A percentile compares a stretch with the other conserved stretches of the same genome.
phyloP scores from a whole-genome alignment of 2,329 filamentous ascomycete genomes.

The Alternaria gansuensis region DNA sequence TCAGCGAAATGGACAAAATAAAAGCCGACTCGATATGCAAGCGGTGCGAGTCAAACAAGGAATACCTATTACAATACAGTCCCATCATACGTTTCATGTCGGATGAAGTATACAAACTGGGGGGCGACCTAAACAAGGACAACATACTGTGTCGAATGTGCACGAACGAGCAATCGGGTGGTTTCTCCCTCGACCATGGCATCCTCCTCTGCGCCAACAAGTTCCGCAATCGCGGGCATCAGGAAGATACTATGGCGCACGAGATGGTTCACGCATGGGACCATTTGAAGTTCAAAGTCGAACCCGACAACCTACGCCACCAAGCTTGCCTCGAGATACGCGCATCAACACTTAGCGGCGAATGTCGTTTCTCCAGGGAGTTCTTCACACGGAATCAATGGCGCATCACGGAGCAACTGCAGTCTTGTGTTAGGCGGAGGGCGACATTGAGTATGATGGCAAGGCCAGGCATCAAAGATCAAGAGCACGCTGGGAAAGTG shows the following conservation, averaged over 20 bases:
- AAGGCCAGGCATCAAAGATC: constrained; percentile 81
- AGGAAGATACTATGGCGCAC: constrained; percentile 94
- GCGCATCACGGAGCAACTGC: constrained; percentile 90
- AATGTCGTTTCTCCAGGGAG: constrained; percentile 90
- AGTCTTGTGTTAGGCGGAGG: constrained; percentile 85
- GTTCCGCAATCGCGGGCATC: constrained; percentile 77
- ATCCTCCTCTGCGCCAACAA: constrained; percentile 95
- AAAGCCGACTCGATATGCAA: constrained; percentile 82
- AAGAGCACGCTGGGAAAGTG: constrained; percentile 83
- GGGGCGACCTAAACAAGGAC: constrained; percentile 73
- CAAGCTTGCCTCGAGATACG: constrained; percentile 97
- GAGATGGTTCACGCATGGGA: constrained; percentile 99
- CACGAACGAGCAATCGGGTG: constrained; percentile 75
- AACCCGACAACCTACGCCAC: constrained; percentile 83
- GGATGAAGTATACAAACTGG: constrained; percentile 80
- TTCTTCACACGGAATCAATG: constrained; percentile 86
- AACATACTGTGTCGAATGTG: constrained; percentile 89
- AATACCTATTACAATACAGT: constrained; percentile 84
- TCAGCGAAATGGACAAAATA: constrained; percentile 75
- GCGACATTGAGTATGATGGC: constrained; percentile 82
- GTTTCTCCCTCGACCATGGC: constrained; percentile 85
- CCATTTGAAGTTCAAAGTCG: constrained; percentile 87
- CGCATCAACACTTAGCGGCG: constrained; percentile 89
- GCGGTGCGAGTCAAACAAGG: constrained; percentile 80
- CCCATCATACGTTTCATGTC: constrained; percentile 88